Percentiles rank a stretch among this genome's conserved stretches.
These are phyloP conservation scores for Chlamydomonas eustigma DNA, from an alignment of 139 green algal genomes.

Conservation along the genomic window DNA sequence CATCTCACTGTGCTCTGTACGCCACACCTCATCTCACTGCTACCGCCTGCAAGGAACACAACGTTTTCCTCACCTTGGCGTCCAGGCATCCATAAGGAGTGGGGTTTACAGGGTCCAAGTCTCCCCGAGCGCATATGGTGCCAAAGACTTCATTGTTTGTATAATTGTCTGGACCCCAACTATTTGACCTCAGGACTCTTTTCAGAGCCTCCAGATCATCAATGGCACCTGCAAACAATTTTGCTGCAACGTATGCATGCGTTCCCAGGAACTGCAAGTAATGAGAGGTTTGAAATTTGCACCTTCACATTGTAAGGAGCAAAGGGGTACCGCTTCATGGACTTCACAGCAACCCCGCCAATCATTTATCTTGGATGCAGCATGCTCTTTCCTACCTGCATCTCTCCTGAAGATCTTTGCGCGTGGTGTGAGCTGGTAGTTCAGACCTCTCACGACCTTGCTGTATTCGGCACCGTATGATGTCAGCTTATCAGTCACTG, in stretches of 20 bases:
- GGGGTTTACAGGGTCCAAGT: neutral
- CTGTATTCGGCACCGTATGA: slow-evolving; percentile 37
- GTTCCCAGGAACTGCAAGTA: no score
- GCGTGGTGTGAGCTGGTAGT: slow-evolving; percentile 53
- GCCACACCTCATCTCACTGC: neutral
- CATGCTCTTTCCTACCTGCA: slow-evolving; percentile 28
- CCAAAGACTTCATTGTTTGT: neutral
- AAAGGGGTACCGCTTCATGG: no score
- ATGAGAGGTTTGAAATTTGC: no score
- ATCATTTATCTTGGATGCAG: no score
- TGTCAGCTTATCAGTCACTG: slow-evolving; percentile 11
- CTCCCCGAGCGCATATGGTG: slow-evolving; percentile 4
- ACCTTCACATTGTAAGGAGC: no score
- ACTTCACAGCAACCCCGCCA: no score
- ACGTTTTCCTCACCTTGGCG: neutral
- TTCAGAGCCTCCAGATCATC: neutral
- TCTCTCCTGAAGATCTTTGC: slow-evolving; percentile 70
- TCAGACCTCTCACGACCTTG: slow-evolving; percentile 11
- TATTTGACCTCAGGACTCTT: neutral
- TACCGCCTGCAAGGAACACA: neutral
- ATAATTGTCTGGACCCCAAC: neutral
- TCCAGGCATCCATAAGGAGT: slow-evolving; percentile 5
- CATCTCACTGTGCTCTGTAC: neutral
- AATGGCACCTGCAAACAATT: slow-evolving; percentile 4
- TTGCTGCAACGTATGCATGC: no score